Percentiles rank a stretch among this genome's conserved stretches.
These are phyloP conservation scores for Torrubiellomyces zombiae DNA, from an alignment of 2,329 filamentous ascomycete genomes.

Conservation along the genomic window DNA sequence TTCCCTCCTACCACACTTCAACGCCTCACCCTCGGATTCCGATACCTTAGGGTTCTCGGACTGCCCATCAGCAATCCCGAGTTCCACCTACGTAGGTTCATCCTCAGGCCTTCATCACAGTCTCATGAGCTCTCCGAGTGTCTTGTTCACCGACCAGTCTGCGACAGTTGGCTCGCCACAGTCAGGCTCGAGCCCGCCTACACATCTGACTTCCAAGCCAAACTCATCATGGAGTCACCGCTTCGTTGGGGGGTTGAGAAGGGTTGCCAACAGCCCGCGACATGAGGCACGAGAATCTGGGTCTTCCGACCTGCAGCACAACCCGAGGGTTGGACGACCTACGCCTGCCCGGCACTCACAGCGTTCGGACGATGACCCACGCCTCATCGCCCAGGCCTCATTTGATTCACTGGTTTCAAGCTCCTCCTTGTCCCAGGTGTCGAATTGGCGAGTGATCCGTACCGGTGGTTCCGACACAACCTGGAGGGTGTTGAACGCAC, in stretches of 20 bases:
- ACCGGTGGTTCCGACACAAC: no score
- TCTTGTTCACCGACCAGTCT: conserved; percentile 33
- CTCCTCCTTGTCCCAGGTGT: conserved; percentile 30
- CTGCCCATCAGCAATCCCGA: conserved; percentile 28
- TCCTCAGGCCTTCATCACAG: conserved; percentile 24
- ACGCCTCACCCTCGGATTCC: conserved; percentile 12
- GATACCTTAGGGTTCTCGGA: conserved; percentile 22
- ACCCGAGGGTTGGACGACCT: background rate
- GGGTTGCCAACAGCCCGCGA: conserved; percentile 18
- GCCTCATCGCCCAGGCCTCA: conserved; percentile 9
- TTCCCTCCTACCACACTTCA: conserved; percentile 26
- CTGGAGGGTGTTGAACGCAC: background rate
- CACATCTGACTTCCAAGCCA: conserved; percentile 6
- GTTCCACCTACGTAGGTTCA: conserved; percentile 28
- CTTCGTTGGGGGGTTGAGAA: conserved; percentile 37
- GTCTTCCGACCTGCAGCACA: conserved; percentile 1
- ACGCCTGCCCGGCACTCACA: background rate
- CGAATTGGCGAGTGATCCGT: conserved; percentile 39
- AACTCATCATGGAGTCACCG: conserved; percentile 34
- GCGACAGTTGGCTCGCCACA: conserved; percentile 18
- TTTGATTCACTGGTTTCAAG: conserved; percentile 15
- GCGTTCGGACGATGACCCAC: background rate
- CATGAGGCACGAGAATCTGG: background rate
- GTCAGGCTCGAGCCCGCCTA: conserved; percentile 6
- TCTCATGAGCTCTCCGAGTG: conserved; percentile 14